phyloP scores from a whole-genome alignment of 73 alveolate genomes.

The Tetrahymena thermophila region DNA sequence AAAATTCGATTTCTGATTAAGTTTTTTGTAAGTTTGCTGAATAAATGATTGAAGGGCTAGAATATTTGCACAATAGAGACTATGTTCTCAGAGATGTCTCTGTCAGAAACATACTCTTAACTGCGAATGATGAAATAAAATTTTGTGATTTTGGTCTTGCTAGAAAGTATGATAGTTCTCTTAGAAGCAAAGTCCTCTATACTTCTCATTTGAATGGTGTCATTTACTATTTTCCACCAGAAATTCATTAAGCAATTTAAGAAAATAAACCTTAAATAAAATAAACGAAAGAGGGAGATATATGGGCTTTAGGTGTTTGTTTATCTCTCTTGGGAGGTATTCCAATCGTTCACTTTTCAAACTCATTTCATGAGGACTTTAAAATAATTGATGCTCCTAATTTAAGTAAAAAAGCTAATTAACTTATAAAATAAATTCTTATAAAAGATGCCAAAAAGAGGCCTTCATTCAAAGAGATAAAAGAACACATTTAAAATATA shows the following conservation, averaged over 20 bases:
- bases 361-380: neutral
- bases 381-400: neutral
- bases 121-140: neutral
- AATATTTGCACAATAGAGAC: neutral
- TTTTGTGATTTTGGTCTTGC: neutral
- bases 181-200: neutral
- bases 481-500: neutral
- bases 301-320: neutral
- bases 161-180: neutral
- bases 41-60: neutral
- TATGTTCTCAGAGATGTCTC: neutral
- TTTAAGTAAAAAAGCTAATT: neutral
- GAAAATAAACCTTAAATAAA: neutral
- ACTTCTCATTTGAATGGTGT: neutral
- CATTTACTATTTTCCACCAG: neutral
- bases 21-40: neutral
- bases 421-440: neutral
- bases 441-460: neutral
- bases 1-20: neutral
- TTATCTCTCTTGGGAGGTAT: neutral
- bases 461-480: neutral
- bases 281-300: neutral
- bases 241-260: neutral
- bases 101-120: neutral
- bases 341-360: neutral